Conservation (phyloP, 2,329 filamentous ascomycete genomes). For the Colletotrichum navitas region DNA sequence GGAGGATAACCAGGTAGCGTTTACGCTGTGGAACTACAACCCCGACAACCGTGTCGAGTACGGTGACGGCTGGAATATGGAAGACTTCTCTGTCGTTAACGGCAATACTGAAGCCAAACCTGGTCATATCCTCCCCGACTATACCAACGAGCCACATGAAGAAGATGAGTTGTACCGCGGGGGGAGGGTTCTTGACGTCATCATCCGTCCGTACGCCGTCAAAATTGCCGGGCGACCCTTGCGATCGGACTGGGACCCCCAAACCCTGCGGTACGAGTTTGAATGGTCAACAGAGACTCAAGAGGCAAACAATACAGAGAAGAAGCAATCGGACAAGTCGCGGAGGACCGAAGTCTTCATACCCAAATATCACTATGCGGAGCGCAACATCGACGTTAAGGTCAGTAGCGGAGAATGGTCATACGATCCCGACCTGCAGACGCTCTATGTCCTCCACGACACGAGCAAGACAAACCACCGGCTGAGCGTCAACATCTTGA, state of each 20-base stretch:
- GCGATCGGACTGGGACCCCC: constrained; percentile 52
- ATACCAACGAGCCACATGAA: constrained; percentile 50
- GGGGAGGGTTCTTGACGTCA: constrained; percentile 54
- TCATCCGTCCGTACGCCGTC: constrained; percentile 57
- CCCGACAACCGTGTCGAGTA: constrained; percentile 54
- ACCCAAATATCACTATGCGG: constrained; percentile 54
- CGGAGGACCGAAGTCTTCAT: constrained; percentile 56
- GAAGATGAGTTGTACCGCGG: constrained; percentile 54
- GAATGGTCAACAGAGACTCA: constrained; percentile 46
- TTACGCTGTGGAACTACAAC: constrained; percentile 58
- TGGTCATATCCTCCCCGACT: constrained; percentile 49
- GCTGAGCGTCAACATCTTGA: constrained; percentile 46
- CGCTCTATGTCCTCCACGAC: constrained; percentile 47
- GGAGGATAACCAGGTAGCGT: constrained; percentile 54
- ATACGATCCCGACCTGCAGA: constrained; percentile 48
- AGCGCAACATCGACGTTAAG: constrained; percentile 46
- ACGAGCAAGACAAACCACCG: constrained; percentile 36
- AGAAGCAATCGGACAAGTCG: constrained; percentile 39
- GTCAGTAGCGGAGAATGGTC: constrained; percentile 50
- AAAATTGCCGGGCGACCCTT: constrained; percentile 55
- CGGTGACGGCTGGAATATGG: constrained; percentile 59
- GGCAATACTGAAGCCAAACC: constrained; percentile 47
- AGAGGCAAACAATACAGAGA: background rate
- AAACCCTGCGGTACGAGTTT: constrained; percentile 52
- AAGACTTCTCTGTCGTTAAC: constrained; percentile 58